These are phyloP conservation scores for Purshia tridentata DNA, from an alignment of 306 rosid species.

Conservation along the genomic window DNA sequence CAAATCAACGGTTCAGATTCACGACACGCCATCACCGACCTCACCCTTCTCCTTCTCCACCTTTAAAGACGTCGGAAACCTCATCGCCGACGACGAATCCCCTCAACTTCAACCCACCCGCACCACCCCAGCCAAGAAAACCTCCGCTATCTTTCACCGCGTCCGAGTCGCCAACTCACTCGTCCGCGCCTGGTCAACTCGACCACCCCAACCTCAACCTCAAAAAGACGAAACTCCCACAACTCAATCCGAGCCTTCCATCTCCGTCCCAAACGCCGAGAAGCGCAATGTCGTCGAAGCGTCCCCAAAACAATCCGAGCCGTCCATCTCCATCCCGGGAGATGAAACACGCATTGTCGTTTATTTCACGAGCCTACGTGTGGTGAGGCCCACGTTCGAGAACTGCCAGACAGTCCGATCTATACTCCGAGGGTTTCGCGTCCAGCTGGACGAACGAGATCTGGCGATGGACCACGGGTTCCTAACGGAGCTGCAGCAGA, in stretches of 20 bases:
- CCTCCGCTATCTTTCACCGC: conserved; percentile 67
- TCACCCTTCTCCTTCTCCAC: conserved; percentile 76
- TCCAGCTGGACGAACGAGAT: conserved; percentile 78
- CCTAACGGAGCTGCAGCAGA: conserved; percentile 57
- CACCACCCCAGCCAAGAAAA: conserved; percentile 30
- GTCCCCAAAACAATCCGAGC: conserved; percentile 23
- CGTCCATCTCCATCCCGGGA: conserved; percentile 36
- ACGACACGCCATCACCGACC: conserved; percentile 43
- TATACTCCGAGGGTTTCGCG: conserved; percentile 69
- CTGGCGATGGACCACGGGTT: conserved; percentile 81
- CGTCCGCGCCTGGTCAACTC: conserved; percentile 42
- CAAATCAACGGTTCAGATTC: conserved; percentile 65
- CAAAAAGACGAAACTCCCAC: neutral
- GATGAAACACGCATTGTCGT: conserved; percentile 72
- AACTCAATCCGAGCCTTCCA: conserved; percentile 24
- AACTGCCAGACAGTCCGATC: conserved; percentile 74
- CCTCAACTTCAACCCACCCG: conserved; percentile 28
- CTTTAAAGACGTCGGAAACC: conserved; percentile 77
- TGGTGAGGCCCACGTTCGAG: conserved; percentile 76
- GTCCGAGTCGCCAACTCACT: conserved; percentile 69
- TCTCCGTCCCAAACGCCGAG: conserved; percentile 51
- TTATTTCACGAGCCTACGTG: conserved; percentile 89
- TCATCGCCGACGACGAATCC: conserved; percentile 54
- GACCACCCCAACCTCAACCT: conserved; percentile 27
- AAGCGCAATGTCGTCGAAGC: conserved; percentile 55